Conservation (phyloP, 306 rosid species). For the Cucurbita argyrosperma region DNA sequence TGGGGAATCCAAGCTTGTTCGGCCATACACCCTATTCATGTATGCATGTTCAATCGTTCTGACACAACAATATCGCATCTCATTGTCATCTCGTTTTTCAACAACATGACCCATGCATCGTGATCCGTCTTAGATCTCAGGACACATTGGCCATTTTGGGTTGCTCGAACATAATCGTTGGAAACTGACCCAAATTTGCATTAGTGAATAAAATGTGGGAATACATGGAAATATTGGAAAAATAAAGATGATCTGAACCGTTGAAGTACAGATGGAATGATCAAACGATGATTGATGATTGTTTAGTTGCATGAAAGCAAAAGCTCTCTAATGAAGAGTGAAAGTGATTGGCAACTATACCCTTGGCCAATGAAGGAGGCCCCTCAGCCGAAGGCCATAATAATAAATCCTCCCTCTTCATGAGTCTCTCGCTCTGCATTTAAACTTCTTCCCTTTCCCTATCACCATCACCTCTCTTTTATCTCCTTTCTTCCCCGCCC, state of each 20-base stretch:
- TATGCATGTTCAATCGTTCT: too few relatives aligned
- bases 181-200: too few relatives aligned
- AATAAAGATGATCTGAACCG: background rate
- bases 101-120: too few relatives aligned
- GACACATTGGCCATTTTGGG: too few relatives aligned
- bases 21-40: too few relatives aligned
- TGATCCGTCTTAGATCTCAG: too few relatives aligned
- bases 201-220: background rate
- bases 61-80: too few relatives aligned
- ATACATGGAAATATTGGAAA: background rate
- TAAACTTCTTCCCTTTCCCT: slow-evolving; percentile 49
- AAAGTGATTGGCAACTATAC: slow-evolving; percentile 5
- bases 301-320: background rate
- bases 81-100: too few relatives aligned
- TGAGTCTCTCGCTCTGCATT: slow-evolving; percentile 4
- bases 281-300: background rate
- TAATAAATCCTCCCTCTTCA: background rate
- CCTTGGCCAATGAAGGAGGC: slow-evolving; percentile 1
- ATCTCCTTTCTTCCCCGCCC: background rate
- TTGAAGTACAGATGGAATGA: background rate
- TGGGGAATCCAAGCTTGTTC: too few relatives aligned
- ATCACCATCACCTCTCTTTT: slow-evolving; percentile 14
- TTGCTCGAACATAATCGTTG: too few relatives aligned
- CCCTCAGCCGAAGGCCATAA: background rate
- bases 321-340: background rate